Evolutionary conservation across 306 rosid species (phyloP).

Genomic region (Inga leiocalycina): DNA sequence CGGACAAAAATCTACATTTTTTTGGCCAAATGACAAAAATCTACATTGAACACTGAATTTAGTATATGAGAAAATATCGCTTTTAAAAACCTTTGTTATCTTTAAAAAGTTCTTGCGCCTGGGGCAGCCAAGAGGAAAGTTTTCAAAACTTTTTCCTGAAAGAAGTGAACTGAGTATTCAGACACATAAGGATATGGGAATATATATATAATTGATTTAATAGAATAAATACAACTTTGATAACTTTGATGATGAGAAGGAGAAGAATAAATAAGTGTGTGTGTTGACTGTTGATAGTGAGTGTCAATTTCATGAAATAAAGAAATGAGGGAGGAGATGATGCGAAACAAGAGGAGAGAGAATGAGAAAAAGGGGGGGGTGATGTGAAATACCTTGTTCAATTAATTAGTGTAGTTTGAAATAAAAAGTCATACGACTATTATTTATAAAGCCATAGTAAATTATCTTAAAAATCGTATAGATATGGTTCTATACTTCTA

Average conservation of each 20-base stretch:
- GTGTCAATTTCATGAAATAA: slow-evolving; percentile 57
- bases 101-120: background rate
- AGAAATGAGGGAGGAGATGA: slow-evolving; percentile 8
- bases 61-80: background rate
- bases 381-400: too few species aligned
- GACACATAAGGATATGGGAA: background rate
- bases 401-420: too few species aligned
- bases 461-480: too few species aligned
- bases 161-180: slow-evolving; percentile 31
- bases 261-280: slow-evolving; percentile 38
- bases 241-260: slow-evolving; percentile 38
- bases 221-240: slow-evolving; percentile 18
- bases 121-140: slow-evolving; percentile 15
- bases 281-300: slow-evolving; percentile 49
- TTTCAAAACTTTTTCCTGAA: slow-evolving; percentile 19
- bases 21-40: background rate
- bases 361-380: background rate
- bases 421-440: too few species aligned
- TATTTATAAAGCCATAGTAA: too few species aligned
- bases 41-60: background rate
- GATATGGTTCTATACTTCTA: too few species aligned
- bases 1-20: background rate
- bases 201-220: background rate
- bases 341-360: background rate
- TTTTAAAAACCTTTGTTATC: background rate